Evolutionary conservation across 169 alveolate species (phyloP).

Genomic region (Plasmodium inui): DNA sequence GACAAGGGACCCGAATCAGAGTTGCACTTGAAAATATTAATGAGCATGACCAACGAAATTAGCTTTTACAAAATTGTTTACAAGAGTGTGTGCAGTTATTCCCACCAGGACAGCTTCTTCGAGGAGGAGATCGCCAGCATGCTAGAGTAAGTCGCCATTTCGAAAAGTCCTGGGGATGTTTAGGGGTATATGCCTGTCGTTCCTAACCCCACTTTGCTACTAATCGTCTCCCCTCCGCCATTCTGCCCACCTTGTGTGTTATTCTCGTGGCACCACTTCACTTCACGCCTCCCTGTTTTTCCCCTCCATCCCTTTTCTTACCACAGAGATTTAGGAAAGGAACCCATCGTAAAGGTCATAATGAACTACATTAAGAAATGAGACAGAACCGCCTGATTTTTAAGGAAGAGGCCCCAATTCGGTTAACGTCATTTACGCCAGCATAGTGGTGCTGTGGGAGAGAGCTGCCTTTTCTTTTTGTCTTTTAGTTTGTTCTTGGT

Average conservation of each 20-base stretch:
- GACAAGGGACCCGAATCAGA: slow-evolving; percentile 15
- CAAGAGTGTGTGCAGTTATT: slow-evolving; percentile 71
- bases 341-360: slow-evolving; percentile 43
- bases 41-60: slow-evolving; percentile 34
- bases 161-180: not conserved
- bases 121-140: slow-evolving; percentile 34
- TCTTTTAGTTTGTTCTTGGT: not conserved
- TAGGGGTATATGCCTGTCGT: not conserved
- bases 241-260: not conserved
- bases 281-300: not conserved
- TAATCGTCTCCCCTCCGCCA: not conserved
- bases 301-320: not conserved
- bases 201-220: not conserved
- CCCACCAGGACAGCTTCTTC: slow-evolving; percentile 39
- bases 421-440: not conserved
- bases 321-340: slow-evolving; percentile 44
- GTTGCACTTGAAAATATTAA: slow-evolving; percentile 22
- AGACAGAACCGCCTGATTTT: not conserved
- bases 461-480: not conserved
- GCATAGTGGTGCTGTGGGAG: not conserved
- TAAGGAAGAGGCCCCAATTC: not conserved
- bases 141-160: slow-evolving; percentile 39
- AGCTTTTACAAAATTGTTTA: slow-evolving; percentile 70
- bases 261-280: not conserved
- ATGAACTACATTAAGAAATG: slow-evolving; percentile 37